Evolutionary conservation across 495 filamentous ascomycete genomes (phyloP).

Genomic region (Aspergillus haitiensis): DNA sequence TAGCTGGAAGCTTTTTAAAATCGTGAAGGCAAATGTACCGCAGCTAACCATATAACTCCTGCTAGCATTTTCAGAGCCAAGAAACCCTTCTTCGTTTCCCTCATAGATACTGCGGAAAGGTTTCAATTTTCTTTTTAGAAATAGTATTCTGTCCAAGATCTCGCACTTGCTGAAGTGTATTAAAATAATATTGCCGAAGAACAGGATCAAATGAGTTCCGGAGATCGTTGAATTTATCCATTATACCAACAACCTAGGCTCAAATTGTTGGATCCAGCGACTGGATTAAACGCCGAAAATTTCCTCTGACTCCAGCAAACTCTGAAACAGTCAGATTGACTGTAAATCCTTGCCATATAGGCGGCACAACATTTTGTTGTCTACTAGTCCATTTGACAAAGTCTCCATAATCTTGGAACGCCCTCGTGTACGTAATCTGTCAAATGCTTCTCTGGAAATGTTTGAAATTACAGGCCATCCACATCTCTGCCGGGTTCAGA

Average conservation of each 20-base stretch:
- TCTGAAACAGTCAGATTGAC: slow-evolving; percentile 9
- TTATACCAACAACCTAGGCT: not conserved
- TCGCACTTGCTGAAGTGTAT: not conserved
- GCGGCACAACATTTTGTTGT: slow-evolving; percentile 21
- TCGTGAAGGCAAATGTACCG: slow-evolving; percentile 10
- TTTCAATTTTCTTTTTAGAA: not conserved
- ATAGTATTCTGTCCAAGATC: not conserved
- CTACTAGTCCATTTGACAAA: no score
- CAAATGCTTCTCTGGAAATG: slow-evolving; percentile 11
- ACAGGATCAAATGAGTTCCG: not conserved
- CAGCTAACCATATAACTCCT: not conserved
- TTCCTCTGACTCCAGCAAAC: slow-evolving; percentile 11
- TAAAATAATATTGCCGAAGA: not conserved
- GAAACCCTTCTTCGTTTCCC: not conserved
- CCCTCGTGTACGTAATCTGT: slow-evolving; percentile 10
- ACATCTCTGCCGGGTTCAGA: slow-evolving; percentile 24
- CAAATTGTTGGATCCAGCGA: not conserved
- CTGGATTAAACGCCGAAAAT: not conserved
- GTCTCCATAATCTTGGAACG: slow-evolving; percentile 6
- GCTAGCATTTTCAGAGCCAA: not conserved
- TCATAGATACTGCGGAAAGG: not conserved
- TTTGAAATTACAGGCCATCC: slow-evolving; percentile 20
- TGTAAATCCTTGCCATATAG: slow-evolving; percentile 21
- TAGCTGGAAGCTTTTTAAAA: slow-evolving; percentile 9
- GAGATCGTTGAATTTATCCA: not conserved